Evolutionary conservation across 2,329 filamentous ascomycete species (phyloP).

Genomic region (Colletotrichum melonis): DNA sequence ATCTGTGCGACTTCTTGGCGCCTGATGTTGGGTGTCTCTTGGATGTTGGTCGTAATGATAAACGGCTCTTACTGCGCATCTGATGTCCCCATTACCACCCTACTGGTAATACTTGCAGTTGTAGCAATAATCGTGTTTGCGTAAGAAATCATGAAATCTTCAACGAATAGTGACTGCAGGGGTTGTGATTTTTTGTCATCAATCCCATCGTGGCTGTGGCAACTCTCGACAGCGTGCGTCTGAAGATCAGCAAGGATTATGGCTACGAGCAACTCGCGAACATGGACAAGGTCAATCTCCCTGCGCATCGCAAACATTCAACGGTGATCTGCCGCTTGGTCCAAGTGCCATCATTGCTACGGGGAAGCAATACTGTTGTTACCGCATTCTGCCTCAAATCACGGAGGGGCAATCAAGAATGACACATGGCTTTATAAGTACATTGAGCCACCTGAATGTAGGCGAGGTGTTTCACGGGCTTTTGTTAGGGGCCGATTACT

Average conservation of each 20-base stretch:
- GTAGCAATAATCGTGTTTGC: too few species aligned
- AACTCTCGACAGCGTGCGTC: slow-evolving; percentile 21
- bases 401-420: neutral
- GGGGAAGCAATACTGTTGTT: neutral
- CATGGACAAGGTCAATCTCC: slow-evolving; percentile 8
- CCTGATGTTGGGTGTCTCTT: too few species aligned
- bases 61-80: too few species aligned
- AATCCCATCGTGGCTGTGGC: slow-evolving; percentile 2
- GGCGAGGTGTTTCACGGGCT: neutral
- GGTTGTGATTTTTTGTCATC: neutral
- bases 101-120: too few species aligned
- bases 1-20: too few species aligned
- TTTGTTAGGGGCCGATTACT: neutral
- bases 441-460: neutral
- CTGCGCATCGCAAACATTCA: slow-evolving; percentile 10
- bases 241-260: slow-evolving; percentile 7
- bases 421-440: neutral
- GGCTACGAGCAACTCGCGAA: neutral
- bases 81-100: too few species aligned
- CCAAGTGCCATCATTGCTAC: slow-evolving; percentile 4
- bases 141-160: too few species aligned
- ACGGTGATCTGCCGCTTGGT: slow-evolving; percentile 16
- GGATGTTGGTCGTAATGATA: too few species aligned
- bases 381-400: neutral
- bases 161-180: too few species aligned